Evolutionary conservation across 106 monocot species (phyloP), one percentile per base, ranked within the genome.

Genomic region (Dendrobium officinale): DNA sequence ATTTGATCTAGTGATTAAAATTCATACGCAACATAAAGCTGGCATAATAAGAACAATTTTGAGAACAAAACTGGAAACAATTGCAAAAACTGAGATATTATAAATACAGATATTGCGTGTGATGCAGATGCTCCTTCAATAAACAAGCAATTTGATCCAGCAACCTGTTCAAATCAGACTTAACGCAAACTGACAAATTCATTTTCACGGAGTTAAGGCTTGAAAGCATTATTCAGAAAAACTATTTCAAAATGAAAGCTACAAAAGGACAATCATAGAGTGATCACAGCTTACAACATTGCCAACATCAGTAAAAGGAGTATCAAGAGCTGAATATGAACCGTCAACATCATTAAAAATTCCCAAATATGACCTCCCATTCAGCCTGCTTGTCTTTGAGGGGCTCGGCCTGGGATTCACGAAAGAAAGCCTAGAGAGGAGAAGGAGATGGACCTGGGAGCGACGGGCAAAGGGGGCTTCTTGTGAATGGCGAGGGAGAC

Each of bases 351-450:
- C 77, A 79, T 94, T 88, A 80, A 98, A 80, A 77, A 92, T 85
- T 58, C 97, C 97, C 86, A 92, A 49, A 85, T 89, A 88, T 80
- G 97, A 98, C 81, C 81, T 87, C 42, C 97, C 97, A 64, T 85
- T 85, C 84, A 90, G 89, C 88, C 97, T 98, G 79, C 80, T 26
- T 26, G 26, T 26, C 26, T 26, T 26, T 26, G 26, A 26, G 26
- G 26, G 26, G 26, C 26, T 26, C 26, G 26, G 26, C 26, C 26
- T 26, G 26, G 26, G 26, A 26, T 26, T 26, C 26, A 26, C 26
- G 26, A 26, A 26, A 26, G 26, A 26, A 26, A 26, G 26, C 26
- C 26, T 26, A 26, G 26, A 26, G 26, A 26, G 26, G 26, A 26
- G 26, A 26, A 26, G 26, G 26, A 26, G 26, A 26, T 26, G 26